These are phyloP conservation scores for Arabis alpina DNA, from an alignment of 345 rosid genomes.

Conservation along the genomic window DNA sequence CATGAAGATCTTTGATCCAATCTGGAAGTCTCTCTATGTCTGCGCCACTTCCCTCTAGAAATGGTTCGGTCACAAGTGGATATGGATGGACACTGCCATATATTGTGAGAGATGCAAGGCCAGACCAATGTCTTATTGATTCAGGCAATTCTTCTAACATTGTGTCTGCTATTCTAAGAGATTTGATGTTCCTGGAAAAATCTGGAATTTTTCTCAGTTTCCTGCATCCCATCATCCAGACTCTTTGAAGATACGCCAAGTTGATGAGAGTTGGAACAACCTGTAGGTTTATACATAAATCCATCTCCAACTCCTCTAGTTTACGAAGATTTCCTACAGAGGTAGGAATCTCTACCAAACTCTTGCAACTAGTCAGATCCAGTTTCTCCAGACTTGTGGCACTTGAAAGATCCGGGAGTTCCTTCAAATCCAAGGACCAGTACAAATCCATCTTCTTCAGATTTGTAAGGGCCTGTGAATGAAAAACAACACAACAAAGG, in stretches of 20 bases:
- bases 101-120: neutral
- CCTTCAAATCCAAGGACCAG: neutral
- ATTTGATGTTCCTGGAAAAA: too few species aligned
- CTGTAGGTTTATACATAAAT: neutral
- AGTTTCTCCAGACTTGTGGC: conserved; percentile 35
- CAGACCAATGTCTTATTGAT: neutral
- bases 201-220: too few species aligned
- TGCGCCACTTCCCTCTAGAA: neutral
- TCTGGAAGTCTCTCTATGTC: too few species aligned
- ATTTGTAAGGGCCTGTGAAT: conserved; percentile 26
- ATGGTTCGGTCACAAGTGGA: neutral
- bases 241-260: neutral
- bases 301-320: too few species aligned
- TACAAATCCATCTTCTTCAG: conserved; percentile 33
- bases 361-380: conserved; percentile 22
- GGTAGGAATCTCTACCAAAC: conserved; percentile 33
- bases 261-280: conserved; percentile 10
- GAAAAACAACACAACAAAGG: too few species aligned
- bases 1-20: conserved; percentile 7
- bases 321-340: too few species aligned
- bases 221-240: conserved; percentile 16
- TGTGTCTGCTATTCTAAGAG: neutral
- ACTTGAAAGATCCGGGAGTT: conserved; percentile 38
- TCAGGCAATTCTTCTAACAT: conserved; percentile 5
- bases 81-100: neutral